Conservation (phyloP, 1,284 basidiomycete species). For the Malassezia dermatis region DNA sequence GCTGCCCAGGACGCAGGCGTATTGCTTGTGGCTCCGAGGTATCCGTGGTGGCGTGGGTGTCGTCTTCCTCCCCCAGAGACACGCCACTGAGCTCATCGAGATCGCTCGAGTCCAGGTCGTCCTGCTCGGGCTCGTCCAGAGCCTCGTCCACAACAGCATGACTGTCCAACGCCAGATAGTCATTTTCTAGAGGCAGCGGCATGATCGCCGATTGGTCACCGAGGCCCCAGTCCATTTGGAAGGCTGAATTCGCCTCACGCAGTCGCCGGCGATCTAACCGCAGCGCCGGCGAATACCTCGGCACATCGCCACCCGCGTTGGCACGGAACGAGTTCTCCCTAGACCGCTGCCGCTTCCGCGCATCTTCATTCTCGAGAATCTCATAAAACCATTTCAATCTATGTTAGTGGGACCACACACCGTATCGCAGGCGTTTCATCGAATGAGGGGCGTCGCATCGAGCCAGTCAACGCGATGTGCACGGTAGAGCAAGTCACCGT, state of each 20-base stretch:
- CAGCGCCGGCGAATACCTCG: neutral
- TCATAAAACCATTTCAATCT: conserved; percentile 15
- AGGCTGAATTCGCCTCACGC: neutral
- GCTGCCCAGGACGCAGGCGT: neutral
- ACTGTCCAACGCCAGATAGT: neutral
- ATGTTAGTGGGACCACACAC: conserved; percentile 3
- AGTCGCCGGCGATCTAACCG: neutral
- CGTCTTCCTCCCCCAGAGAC: neutral
- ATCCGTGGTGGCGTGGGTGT: neutral
- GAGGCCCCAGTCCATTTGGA: conserved; percentile 3
- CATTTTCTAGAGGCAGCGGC: neutral
- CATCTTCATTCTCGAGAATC: conserved; percentile 5
- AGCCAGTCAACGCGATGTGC: neutral
- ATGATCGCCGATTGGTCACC: conserved; percentile 1
- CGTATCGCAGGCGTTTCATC: conserved; percentile 15
- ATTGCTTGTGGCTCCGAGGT: neutral
- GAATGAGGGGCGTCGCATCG: neutral
- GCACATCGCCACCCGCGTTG: neutral
- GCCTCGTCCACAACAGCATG: neutral
- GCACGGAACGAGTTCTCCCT: neutral
- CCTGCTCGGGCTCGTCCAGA: neutral
- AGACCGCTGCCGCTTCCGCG: neutral
- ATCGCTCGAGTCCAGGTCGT: neutral
- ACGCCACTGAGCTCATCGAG: neutral
- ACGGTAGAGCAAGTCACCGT: neutral